Evolutionary conservation across 2,329 filamentous ascomycete species (phyloP).

Genomic region (Podosphaera aphanis): DNA sequence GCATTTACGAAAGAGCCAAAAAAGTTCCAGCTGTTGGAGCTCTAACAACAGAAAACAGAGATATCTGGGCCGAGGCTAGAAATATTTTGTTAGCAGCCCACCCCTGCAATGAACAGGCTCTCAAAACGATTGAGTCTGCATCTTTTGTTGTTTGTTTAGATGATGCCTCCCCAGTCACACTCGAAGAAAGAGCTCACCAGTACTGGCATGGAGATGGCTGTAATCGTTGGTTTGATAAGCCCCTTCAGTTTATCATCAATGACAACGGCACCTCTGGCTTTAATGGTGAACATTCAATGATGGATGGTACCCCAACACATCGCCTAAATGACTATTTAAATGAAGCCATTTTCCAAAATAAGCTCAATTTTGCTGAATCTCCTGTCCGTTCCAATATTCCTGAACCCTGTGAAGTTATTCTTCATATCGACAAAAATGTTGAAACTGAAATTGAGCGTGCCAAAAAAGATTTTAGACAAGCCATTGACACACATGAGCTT

Average conservation of each 20-base stretch:
- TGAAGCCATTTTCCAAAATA: slow-evolving; percentile 78
- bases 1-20: slow-evolving; percentile 58
- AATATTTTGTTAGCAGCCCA: slow-evolving; percentile 52
- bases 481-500: slow-evolving; percentile 75
- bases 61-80: slow-evolving; percentile 74
- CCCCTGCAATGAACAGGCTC: slow-evolving; percentile 50
- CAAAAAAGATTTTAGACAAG: slow-evolving; percentile 49
- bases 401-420: slow-evolving; percentile 55
- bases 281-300: slow-evolving; percentile 98
- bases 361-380: slow-evolving; percentile 68
- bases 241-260: slow-evolving; percentile 90
- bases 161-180: slow-evolving; percentile 70
- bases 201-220: slow-evolving; percentile 96
- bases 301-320: slow-evolving; percentile 97
- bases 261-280: slow-evolving; percentile 96
- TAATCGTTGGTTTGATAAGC: slow-evolving; percentile 97
- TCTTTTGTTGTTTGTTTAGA: slow-evolving; percentile 88
- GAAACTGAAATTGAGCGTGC: slow-evolving; percentile 60
- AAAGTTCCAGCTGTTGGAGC: slow-evolving; percentile 53
- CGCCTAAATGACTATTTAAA: slow-evolving; percentile 89
- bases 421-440: slow-evolving; percentile 52
- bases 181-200: slow-evolving; percentile 82
- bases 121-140: slow-evolving; percentile 66
- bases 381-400: slow-evolving; percentile 53
- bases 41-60: slow-evolving; percentile 78